A percentile compares a stretch with the other conserved stretches of the same genome.
phyloP scores from a whole-genome alignment of 148 eudicot genomes.

The Tetragonia tetragonoides region DNA sequence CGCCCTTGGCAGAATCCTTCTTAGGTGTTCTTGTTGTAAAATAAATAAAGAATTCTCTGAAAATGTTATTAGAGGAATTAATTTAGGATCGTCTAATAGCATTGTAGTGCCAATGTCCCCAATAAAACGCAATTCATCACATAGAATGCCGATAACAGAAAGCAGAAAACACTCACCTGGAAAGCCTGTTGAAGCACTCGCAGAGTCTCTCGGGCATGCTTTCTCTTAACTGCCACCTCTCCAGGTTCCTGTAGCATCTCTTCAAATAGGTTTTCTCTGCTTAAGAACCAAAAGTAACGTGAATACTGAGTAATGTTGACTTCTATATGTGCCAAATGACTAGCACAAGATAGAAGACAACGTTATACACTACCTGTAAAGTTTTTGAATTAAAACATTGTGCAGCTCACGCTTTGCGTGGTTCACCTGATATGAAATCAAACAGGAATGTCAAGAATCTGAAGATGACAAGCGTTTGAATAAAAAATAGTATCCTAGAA shows the following conservation, averaged over 20 bases:
- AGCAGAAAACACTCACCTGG: conserved; percentile 32
- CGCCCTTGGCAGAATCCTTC: too few relatives aligned
- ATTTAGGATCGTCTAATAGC: neutral
- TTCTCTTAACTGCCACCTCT: conserved; percentile 46
- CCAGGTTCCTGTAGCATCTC: conserved; percentile 54
- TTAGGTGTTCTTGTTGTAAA: neutral
- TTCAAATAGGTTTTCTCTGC: conserved; percentile 45
- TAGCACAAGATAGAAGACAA: neutral
- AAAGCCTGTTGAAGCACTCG: conserved; percentile 47
- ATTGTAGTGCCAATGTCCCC: neutral
- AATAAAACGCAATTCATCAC: neutral
- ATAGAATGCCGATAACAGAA: neutral
- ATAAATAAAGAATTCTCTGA: neutral
- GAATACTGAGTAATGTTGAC: neutral
- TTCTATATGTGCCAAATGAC: neutral
- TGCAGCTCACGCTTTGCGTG: conserved; percentile 51
- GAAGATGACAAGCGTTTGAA: neutral
- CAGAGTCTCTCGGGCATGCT: conserved; percentile 42
- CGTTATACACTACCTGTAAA: conserved; percentile 36
- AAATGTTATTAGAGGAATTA: neutral
- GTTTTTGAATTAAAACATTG: conserved; percentile 47
- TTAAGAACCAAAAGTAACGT: conserved; percentile 4
- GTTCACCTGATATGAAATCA: conserved; percentile 34
- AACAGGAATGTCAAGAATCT: neutral
- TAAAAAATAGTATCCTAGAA: neutral